Conservation (phyloP, 257 asterid species). For the Ehretia macrophylla region DNA sequence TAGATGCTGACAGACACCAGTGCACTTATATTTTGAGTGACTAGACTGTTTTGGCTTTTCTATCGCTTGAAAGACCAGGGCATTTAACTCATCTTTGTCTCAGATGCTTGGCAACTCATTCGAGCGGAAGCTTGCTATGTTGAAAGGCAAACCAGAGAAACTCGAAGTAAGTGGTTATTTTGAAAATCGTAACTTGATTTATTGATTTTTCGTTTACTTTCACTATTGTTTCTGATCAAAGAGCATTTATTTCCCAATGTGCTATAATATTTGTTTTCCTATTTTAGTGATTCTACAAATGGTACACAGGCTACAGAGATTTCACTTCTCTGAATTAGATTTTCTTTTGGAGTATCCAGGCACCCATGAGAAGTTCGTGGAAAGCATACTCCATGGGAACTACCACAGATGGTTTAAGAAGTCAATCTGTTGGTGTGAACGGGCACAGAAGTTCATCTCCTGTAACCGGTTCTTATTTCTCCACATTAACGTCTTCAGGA, state of each 20-base stretch:
- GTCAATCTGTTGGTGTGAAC: constrained; percentile 13
- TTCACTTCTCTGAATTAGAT: background rate
- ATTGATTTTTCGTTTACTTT: background rate
- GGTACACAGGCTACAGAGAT: background rate
- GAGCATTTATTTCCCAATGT: no score
- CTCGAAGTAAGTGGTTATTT: constrained; percentile 23
- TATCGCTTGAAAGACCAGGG: background rate
- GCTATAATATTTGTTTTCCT: no score
- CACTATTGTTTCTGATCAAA: background rate
- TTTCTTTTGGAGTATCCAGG: constrained; percentile 8
- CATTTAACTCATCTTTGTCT: constrained; percentile 1
- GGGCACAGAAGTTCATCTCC: constrained; percentile 24
- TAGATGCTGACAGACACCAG: background rate
- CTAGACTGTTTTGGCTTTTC: background rate
- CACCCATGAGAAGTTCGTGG: constrained; percentile 30
- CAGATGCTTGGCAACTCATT: constrained; percentile 90
- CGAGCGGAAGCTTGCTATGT: constrained; percentile 70
- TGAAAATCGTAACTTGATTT: background rate
- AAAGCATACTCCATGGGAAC: constrained; percentile 25
- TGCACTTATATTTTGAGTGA: background rate
- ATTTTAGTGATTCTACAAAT: no score
- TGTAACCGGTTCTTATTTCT: constrained; percentile 9
- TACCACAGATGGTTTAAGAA: constrained; percentile 13
- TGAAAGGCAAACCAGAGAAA: constrained; percentile 34
- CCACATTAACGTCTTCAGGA: constrained; percentile 11